Evolutionary conservation across 1,284 basidiomycete genomes (phyloP), one percentile per base, ranked within the genome.

Genomic region (Anthracocystis setariae): DNA sequence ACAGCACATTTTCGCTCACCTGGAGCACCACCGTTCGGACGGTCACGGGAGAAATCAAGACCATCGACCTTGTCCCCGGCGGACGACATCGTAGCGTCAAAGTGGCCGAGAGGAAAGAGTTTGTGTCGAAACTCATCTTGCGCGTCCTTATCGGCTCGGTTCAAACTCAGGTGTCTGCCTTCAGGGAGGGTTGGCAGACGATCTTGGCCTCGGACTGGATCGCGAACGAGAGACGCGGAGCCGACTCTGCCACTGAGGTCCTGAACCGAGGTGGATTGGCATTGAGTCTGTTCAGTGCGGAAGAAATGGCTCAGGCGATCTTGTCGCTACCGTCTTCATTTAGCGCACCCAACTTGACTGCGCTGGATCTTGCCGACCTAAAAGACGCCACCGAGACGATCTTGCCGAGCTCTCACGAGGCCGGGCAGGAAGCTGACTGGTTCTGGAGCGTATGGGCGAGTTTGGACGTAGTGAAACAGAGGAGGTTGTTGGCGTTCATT

Each of bases 401-500:
- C 35, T 24, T 27, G 25, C 47, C 63, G 1, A 27, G 47, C 18
- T 24, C 3, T 32, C 17, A 20, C 17, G 38, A 32, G 17, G 33
- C 18, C 5, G 21, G 8, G 8, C 13, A 23, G 5, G 29, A 46
- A 21, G 25, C 20, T 3, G 45, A 40, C 15, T 47, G 57, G 55
- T 73, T 78, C 52, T 78, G 76, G 76, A 20, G 23, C 8, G 40
- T 62, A 17, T 78, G 76, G 76, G 9, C 49, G 4, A 18, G 8
- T 0, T 46, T 78, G 0, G 25, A 33, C 3, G 35, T 67, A 0
- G 23, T 46, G 1, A 54, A 62, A 20, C 76, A 78, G 53, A 62
- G 70, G 15, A 50, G 61, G 15, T 43, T 78, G 46, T 48, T 78
- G 2, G 76, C 73, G n/a, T 78, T 72, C 48, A 73, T 78, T 39